Evolutionary conservation across 345 rosid species (phyloP), one percentile per base, ranked within the genome.

Genomic region (Hibiscus mutabilis): DNA sequence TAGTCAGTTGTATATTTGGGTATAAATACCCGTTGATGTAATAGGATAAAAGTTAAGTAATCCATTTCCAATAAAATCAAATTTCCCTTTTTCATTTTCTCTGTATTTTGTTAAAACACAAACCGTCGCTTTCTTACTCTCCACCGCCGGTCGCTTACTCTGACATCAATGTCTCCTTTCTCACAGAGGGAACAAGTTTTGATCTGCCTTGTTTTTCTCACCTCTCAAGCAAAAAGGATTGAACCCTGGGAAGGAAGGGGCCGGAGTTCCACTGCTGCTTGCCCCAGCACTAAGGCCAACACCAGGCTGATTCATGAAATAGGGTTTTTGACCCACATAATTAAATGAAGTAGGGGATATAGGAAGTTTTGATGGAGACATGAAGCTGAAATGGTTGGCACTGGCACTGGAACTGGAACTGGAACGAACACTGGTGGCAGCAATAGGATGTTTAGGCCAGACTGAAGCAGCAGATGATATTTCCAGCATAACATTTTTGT

Each of bases 321-420:
- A 18, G 58, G 79, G 77, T 44, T 68, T 77, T 25, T 15, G 53
- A 2, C 33, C 62, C 73, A 56, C 55, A 1, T 2, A 74, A 11
- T 69, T 79, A 66, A 51, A 57, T 29, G 78, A 24, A 22, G 5
- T 10, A 0, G 74, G 44, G 2, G 56, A 63, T 18, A 42, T 29
- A 68, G 79, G 66, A 18, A 31, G 67, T 11, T 29, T 19, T n/a
- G 47, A 5, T 12, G 29, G 72, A 5, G 25, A 4, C 72, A 68
- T 9, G 25, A 1, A 11, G 12, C 31, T 1, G 46, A 68, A 53
- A 16, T 14, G 15, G 5, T 14, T 49, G n/a, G 53, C 18, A 49
- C 5, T 18, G 25, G 58, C 58, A 53, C 58, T 9, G 11, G 35
- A 6, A 31, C 29, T 25, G 29, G 29, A 25, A 25, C 35, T 31